Conservation (phyloP, 2,329 filamentous ascomycete genomes). For the Endoconidiophora polonica region DNA sequence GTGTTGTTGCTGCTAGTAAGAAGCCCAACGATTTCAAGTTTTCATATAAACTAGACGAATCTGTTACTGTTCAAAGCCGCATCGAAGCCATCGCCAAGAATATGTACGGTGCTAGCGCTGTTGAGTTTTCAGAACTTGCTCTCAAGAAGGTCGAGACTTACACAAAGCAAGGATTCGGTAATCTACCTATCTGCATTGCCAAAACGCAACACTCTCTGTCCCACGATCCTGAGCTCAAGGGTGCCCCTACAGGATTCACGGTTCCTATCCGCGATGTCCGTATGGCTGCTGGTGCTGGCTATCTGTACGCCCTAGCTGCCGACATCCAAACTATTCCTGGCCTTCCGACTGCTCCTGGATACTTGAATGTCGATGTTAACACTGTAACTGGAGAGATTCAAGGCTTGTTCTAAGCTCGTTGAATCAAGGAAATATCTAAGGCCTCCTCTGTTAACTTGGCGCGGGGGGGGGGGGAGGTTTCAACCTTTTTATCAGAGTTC, state of each 20-base stretch:
- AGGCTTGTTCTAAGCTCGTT: conserved; percentile 57
- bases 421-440: too few relatives aligned
- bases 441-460: not conserved
- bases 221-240: conserved; percentile 86
- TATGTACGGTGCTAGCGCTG: conserved; percentile 84
- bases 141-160: conserved; percentile 96
- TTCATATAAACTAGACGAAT: conserved; percentile 50
- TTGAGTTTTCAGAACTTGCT: conserved; percentile 86
- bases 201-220: conserved; percentile 97
- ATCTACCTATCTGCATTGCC: conserved; percentile 88
- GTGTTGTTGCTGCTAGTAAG: conserved; percentile 65
- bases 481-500: conserved; percentile 4
- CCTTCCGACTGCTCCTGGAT: conserved; percentile 84
- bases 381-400: conserved; percentile 71
- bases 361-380: conserved; percentile 82
- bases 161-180: conserved; percentile 76
- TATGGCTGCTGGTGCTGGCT: conserved; percentile 85
- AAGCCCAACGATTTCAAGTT: conserved; percentile 79
- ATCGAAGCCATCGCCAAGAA: conserved; percentile 79
- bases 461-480: not conserved
- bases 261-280: conserved; percentile 88
- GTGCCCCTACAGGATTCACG: conserved; percentile 84
- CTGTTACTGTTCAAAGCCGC: conserved; percentile 67
- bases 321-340: conserved; percentile 98
- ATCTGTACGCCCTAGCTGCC: conserved; percentile 82